These are phyloP conservation scores for Botrytis aclada DNA, from an alignment of 2,329 filamentous ascomycete species.

Conservation along the genomic window DNA sequence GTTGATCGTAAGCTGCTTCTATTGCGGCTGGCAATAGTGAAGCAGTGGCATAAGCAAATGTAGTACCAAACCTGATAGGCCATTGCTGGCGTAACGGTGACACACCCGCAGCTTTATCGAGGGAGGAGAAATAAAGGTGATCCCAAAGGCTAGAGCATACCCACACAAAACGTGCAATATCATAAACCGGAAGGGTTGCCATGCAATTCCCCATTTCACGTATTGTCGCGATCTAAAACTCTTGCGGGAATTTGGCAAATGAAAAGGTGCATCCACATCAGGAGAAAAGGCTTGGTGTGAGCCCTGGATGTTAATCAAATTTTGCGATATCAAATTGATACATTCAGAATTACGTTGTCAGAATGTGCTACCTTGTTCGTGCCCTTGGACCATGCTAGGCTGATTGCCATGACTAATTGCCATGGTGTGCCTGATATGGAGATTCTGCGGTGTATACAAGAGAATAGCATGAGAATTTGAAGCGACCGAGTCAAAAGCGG, in stretches of 20 bases:
- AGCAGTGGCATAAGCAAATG: conserved; percentile 20
- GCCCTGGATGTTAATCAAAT: background rate
- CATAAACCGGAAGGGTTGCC: background rate
- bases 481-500: background rate
- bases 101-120: conserved; percentile 13
- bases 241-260: background rate
- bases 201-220: background rate
- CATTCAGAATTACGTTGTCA: background rate
- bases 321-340: background rate
- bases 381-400: too few relatives aligned
- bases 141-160: background rate
- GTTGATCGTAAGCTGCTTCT: conserved; percentile 19
- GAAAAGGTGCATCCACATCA: background rate
- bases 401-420: background rate
- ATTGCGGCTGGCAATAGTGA: conserved; percentile 18
- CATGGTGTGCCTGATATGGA: background rate
- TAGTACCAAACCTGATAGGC: conserved; percentile 21
- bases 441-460: background rate
- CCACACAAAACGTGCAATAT: background rate
- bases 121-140: conserved; percentile 21
- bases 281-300: background rate
- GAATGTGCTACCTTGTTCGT: background rate
- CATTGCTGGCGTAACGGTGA: conserved; percentile 16
- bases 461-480: background rate
- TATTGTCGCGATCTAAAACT: background rate